A percentile compares a stretch with the other conserved stretches of the same genome.
Conservation (phyloP, 2,329 filamentous ascomycete species). For the Esteya vermicola region DNA sequence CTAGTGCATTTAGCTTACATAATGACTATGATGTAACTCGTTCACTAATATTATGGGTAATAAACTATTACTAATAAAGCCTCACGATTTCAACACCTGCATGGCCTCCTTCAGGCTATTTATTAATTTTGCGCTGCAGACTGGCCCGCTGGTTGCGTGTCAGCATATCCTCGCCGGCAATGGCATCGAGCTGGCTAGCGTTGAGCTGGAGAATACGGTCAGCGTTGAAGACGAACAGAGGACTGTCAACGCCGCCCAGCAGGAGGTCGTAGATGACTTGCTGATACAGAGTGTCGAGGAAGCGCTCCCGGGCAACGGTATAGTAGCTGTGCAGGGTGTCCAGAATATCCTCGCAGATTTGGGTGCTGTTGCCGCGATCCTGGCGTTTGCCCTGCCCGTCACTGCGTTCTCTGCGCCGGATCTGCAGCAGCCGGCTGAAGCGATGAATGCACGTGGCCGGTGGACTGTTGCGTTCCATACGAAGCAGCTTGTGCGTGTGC, state of each 20-base stretch:
- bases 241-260: conserved; percentile 31
- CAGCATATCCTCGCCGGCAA: conserved; percentile 41
- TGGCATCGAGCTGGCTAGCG: conserved; percentile 31
- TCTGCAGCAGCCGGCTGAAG: conserved; percentile 28
- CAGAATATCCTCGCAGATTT: conserved; percentile 34
- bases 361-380: conserved; percentile 8
- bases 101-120: conserved; percentile 24
- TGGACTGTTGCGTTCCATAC: conserved; percentile 30
- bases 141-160: conserved; percentile 25
- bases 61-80: too few relatives aligned
- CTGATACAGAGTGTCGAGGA: conserved; percentile 47
- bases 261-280: conserved; percentile 39
- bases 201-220: conserved; percentile 33
- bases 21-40: too few relatives aligned
- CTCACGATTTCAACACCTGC: conserved; percentile 9
- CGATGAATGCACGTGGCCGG: conserved; percentile 37
- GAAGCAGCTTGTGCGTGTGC: conserved; percentile 35
- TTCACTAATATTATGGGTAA: too few relatives aligned
- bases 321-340: conserved; percentile 49
- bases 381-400: conserved; percentile 3
- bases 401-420: conserved; percentile 10
- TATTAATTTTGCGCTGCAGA: conserved; percentile 31
- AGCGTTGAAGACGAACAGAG: conserved; percentile 37
- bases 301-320: conserved; percentile 42
- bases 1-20: too few relatives aligned